These are phyloP conservation scores for Boletus insuetus DNA, from an alignment of 768 basidiomycete genomes.

Conservation along the genomic window DNA sequence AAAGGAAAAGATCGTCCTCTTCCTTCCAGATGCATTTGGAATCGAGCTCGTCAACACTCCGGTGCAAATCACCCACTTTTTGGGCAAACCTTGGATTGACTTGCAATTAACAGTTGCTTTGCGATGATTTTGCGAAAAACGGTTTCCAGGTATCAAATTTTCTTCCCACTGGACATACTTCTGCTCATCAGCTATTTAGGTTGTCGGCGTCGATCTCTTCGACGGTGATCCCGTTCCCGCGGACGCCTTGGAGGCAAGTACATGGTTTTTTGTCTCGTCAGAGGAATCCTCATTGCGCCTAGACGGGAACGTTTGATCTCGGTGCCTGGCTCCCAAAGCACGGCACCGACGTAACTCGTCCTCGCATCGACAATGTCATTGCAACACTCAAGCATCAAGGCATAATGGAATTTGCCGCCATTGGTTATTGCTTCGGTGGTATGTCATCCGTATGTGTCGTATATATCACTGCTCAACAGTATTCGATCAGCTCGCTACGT, in stretches of 20 bases:
- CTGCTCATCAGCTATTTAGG: background rate
- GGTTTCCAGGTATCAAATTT: background rate
- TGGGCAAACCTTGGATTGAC: background rate
- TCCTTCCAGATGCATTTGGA: background rate
- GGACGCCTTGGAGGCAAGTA: conserved; percentile 12
- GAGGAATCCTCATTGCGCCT: background rate
- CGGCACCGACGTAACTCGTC: conserved; percentile 38
- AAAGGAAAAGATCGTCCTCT: background rate
- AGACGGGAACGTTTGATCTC: conserved; percentile 35
- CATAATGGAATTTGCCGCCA: conserved; percentile 50
- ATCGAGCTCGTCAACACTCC: background rate
- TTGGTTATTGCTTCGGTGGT: conserved; percentile 68
- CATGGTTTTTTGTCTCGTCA: background rate
- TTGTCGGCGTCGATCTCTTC: conserved; percentile 30
- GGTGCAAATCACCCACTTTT: background rate
- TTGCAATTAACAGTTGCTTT: background rate
- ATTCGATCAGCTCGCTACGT: conserved; percentile 47
- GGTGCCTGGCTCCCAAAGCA: conserved; percentile 45
- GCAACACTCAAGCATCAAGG: conserved; percentile 55
- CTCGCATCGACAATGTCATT: conserved; percentile 49
- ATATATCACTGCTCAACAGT: background rate
- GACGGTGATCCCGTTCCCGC: conserved; percentile 33
- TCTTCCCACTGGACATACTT: background rate
- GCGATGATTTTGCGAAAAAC: conserved; percentile 1
- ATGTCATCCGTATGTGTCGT: background rate